A percentile compares a stretch with the other conserved stretches of the same genome.
These are phyloP conservation scores for Neobulgaria alba DNA, from an alignment of 2,329 filamentous ascomycete genomes.

Conservation along the genomic window DNA sequence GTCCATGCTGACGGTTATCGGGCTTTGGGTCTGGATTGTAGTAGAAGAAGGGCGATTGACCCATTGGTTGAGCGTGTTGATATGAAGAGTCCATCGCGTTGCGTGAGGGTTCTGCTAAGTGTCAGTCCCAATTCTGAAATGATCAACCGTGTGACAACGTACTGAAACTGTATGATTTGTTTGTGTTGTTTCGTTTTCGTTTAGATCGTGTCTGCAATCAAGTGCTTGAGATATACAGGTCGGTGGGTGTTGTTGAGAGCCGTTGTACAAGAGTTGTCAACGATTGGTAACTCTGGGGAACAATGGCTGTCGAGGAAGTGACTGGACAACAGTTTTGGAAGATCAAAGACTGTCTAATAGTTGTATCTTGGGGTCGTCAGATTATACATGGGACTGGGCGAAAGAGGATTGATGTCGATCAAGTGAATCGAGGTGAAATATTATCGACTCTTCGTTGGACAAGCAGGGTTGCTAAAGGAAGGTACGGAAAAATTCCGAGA, in stretches of 20 bases:
- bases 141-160: too few species aligned
- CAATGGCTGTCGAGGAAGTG: constrained; percentile 27
- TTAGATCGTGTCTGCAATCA: not conserved
- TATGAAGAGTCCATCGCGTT: constrained; percentile 28
- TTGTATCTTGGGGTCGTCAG: constrained; percentile 21
- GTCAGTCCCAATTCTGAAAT: constrained; percentile 21
- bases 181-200: too few species aligned
- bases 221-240: not conserved
- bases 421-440: constrained; percentile 10
- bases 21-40: constrained; percentile 70
- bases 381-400: constrained; percentile 28
- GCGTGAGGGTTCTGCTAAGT: constrained; percentile 15
- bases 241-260: not conserved
- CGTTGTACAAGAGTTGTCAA: constrained; percentile 9
- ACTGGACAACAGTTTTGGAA: constrained; percentile 29
- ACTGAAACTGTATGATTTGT: too few species aligned
- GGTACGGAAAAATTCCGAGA: constrained; percentile 28
- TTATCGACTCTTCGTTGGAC: constrained; percentile 22
- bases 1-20: constrained; percentile 65
- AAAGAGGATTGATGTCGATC: constrained; percentile 12
- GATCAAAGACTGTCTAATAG: constrained; percentile 28
- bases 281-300: constrained; percentile 12
- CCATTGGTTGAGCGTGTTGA: constrained; percentile 45
- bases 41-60: constrained; percentile 75
- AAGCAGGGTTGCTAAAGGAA: constrained; percentile 29